Conservation (phyloP, 305 asterid genomes). For the Fraxinus sp. region DNA sequence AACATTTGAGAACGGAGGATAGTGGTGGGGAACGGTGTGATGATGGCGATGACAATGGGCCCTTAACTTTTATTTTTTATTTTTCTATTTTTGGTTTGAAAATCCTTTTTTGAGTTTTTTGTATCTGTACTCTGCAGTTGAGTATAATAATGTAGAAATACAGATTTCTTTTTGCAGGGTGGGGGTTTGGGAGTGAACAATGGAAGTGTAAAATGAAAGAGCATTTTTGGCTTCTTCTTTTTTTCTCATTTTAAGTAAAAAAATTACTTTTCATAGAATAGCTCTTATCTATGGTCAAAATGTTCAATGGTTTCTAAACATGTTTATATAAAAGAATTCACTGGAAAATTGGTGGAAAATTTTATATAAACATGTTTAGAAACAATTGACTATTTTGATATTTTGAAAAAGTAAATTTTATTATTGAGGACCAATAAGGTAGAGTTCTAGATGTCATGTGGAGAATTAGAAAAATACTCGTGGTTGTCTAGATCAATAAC, state of each 20-base stretch:
- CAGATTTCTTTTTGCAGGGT: background rate
- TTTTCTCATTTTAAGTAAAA: background rate
- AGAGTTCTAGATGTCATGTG: background rate
- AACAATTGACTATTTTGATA: background rate
- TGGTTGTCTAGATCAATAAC: background rate
- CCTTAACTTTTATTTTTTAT: background rate
- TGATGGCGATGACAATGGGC: conserved; percentile 21
- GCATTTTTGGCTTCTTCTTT: background rate
- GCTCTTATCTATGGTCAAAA: background rate
- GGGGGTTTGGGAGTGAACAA: background rate
- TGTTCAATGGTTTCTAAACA: background rate
- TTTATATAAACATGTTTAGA: background rate
- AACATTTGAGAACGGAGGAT: conserved; percentile 24
- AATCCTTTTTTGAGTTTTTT: background rate
- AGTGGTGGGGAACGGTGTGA: conserved; percentile 30
- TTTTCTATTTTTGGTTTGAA: background rate
- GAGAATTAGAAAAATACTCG: background rate
- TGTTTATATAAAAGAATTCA: too few species aligned
- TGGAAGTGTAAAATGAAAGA: background rate
- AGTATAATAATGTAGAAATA: background rate
- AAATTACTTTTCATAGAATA: background rate
- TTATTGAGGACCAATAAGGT: background rate
- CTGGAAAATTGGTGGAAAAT: too few species aligned
- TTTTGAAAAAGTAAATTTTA: background rate
- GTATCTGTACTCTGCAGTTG: background rate